A percentile compares a stretch with the other conserved stretches of the same genome.
Conservation (phyloP, 805 yeast genomes). For the Helenozyma baotianmanensis region DNA sequence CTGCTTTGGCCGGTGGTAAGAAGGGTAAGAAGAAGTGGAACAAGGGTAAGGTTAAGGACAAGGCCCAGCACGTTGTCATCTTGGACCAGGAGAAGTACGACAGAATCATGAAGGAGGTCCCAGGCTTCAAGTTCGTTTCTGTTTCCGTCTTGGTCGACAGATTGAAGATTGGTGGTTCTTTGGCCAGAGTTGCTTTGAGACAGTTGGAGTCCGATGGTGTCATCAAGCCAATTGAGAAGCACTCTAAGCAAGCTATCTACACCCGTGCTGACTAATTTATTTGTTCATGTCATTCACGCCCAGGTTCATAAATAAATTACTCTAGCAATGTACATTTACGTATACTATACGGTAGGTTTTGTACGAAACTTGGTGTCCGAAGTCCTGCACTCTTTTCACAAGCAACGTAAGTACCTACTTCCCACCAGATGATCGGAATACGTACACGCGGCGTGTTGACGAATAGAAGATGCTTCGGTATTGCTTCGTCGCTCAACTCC, state of each 20-base stretch:
- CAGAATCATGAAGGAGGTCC: slow-evolving; percentile 98
- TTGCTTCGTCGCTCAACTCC: too few relatives aligned
- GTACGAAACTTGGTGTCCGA: not conserved
- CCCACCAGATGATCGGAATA: too few relatives aligned
- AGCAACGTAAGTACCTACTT: too few relatives aligned
- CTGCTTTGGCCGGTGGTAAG: slow-evolving; percentile 99
- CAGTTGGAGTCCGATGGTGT: slow-evolving; percentile 94
- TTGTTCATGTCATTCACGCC: not conserved
- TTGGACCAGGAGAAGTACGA: slow-evolving; percentile 98
- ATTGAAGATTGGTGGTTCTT: slow-evolving; percentile 97
- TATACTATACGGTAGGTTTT: not conserved
- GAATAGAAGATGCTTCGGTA: too few relatives aligned
- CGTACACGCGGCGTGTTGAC: too few relatives aligned
- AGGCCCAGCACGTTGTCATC: slow-evolving; percentile 97
- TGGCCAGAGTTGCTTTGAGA: slow-evolving; percentile 96
- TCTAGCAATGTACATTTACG: slow-evolving; percentile 7
- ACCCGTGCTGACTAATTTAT: slow-evolving; percentile 50
- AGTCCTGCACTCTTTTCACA: too few relatives aligned
- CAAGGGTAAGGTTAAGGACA: slow-evolving; percentile 99
- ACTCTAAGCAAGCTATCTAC: slow-evolving; percentile 97
- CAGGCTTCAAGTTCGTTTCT: slow-evolving; percentile 97
- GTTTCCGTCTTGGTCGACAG: slow-evolving; percentile 98
- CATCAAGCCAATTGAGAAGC: slow-evolving; percentile 89
- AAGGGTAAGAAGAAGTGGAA: slow-evolving; percentile 99
- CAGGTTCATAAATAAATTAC: not conserved